Conservation (phyloP, 495 filamentous ascomycete species). For the Xeromyces bisporus region DNA sequence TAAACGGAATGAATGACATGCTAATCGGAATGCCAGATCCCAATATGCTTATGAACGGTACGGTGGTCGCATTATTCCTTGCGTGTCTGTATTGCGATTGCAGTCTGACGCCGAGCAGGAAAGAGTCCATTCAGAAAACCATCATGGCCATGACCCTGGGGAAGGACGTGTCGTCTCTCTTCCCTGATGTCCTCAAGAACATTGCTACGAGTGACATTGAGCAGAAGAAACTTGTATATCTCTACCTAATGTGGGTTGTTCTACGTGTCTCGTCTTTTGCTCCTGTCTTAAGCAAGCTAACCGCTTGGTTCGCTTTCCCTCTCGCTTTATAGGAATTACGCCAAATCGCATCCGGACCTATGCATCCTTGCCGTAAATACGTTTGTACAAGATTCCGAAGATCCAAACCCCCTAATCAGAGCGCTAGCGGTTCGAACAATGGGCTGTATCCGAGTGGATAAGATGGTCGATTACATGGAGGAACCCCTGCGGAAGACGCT, state of each 20-base stretch:
- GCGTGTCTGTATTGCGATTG: background rate
- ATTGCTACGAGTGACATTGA: slow-evolving; percentile 90
- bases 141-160: slow-evolving; percentile 99
- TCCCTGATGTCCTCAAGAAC: slow-evolving; percentile 97
- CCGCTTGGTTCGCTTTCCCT: slow-evolving; percentile 4
- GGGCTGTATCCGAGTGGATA: slow-evolving; percentile 96
- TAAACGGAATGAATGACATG: slow-evolving; percentile 4
- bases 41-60: slow-evolving; percentile 97
- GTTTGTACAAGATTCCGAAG: slow-evolving; percentile 97
- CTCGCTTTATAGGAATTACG: slow-evolving; percentile 66
- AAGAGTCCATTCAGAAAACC: slow-evolving; percentile 97
- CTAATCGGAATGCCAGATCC: slow-evolving; percentile 36
- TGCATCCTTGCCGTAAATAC: slow-evolving; percentile 99
- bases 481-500: slow-evolving; percentile 93
- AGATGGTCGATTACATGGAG: slow-evolving; percentile 99
- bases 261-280: background rate
- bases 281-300: background rate
- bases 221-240: slow-evolving; percentile 98
- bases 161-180: slow-evolving; percentile 94
- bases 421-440: slow-evolving; percentile 96
- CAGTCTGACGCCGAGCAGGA: slow-evolving; percentile 35
- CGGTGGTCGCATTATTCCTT: slow-evolving; percentile 4
- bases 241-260: slow-evolving; percentile 77
- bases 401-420: slow-evolving; percentile 90
- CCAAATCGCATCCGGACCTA: slow-evolving; percentile 96